phyloP scores from a whole-genome alignment of 805 yeast species.

The Metschnikowia peoriensis region DNA sequence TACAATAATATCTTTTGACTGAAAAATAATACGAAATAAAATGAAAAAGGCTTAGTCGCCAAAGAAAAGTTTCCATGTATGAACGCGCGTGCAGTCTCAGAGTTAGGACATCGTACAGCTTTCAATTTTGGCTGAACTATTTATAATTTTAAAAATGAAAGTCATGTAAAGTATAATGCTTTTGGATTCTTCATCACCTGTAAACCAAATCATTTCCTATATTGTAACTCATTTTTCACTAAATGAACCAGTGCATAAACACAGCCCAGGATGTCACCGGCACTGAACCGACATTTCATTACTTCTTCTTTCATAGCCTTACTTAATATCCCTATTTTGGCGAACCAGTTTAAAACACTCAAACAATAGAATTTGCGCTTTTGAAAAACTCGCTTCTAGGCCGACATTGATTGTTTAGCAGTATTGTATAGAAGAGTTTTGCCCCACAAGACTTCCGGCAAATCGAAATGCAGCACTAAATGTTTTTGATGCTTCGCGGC shows the following conservation, averaged over 20 bases:
- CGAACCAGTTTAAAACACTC: not conserved
- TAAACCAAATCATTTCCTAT: too few relatives aligned
- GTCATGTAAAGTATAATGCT: too few relatives aligned
- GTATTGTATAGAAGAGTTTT: not conserved
- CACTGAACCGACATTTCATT: not conserved
- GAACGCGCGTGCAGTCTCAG: not conserved
- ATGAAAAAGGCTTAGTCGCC: not conserved
- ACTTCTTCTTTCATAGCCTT: not conserved
- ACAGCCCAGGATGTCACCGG: not conserved
- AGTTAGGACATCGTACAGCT: not conserved
- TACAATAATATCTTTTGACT: too few relatives aligned
- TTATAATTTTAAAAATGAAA: too few relatives aligned
- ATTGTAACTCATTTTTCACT: too few relatives aligned
- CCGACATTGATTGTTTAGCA: not conserved
- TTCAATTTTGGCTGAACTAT: too few relatives aligned
- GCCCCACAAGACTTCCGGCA: not conserved
- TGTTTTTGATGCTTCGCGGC: constrained; percentile 4
- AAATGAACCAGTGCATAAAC: not conserved
- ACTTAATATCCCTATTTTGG: not conserved
- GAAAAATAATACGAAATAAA: too few relatives aligned
- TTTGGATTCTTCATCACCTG: too few relatives aligned
- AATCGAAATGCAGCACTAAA: not conserved
- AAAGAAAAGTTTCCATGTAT: not conserved
- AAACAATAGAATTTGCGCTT: constrained; percentile 2
- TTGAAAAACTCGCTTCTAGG: constrained; percentile 8